phyloP scores from a whole-genome alignment of 2,329 filamentous ascomycete species.

The Tolypocladium tundrense region DNA sequence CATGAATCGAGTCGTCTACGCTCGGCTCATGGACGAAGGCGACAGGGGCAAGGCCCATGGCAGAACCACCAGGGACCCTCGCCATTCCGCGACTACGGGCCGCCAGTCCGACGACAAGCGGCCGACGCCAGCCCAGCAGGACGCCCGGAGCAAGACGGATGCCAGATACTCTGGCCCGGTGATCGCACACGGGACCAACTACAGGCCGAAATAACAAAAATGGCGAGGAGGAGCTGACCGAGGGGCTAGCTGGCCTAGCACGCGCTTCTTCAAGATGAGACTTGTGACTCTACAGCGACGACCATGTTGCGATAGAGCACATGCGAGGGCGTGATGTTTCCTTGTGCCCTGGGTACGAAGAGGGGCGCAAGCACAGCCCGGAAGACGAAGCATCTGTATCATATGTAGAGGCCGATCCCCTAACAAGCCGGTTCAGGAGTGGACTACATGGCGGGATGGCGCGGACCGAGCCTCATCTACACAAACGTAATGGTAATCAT shows the following conservation, averaged over 20 bases:
- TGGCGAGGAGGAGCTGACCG: background rate
- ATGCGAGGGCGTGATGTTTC: background rate
- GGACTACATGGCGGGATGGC: background rate
- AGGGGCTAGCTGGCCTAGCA: background rate
- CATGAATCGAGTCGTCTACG: conserved; percentile 12
- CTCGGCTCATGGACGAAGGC: conserved; percentile 10
- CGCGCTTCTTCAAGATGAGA: background rate
- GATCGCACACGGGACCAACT: conserved; percentile 2
- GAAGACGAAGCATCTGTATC: background rate
- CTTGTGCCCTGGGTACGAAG: background rate
- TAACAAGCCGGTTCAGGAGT: background rate
- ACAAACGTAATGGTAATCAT: background rate
- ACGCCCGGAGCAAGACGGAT: background rate
- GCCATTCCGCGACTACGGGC: background rate
- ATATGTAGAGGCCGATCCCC: background rate
- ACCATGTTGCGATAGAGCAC: background rate
- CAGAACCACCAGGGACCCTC: background rate
- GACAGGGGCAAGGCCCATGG: conserved; percentile 1
- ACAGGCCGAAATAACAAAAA: background rate
- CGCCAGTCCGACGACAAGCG: background rate
- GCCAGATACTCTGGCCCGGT: background rate
- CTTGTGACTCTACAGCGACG: background rate
- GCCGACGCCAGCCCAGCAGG: background rate
- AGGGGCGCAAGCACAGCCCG: background rate
- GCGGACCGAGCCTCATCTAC: background rate